Percentiles rank a stretch among this genome's conserved stretches.
Conservation (phyloP, 2,329 filamentous ascomycete species). For the Kalaharituber pfeilii region DNA sequence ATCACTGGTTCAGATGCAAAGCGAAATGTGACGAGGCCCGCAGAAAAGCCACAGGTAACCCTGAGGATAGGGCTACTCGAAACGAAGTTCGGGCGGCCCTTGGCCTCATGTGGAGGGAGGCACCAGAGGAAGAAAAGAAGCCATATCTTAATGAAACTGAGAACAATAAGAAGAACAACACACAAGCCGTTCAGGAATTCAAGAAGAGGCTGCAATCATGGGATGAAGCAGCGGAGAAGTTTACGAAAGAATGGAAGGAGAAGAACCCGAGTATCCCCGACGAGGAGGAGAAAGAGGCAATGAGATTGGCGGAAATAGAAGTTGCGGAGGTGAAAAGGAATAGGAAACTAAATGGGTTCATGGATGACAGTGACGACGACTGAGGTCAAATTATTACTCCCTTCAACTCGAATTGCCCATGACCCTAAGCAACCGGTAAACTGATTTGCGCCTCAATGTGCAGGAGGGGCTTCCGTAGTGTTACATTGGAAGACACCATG, state of each 20-base stretch:
- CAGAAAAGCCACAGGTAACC: conserved; percentile 44
- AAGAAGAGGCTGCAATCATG: conserved; percentile 48
- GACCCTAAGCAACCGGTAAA: no score
- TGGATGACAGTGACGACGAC: conserved; percentile 27
- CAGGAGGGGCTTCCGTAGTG: no score
- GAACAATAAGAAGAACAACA: conserved; percentile 49
- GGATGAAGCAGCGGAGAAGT: conserved; percentile 47
- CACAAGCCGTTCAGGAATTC: conserved; percentile 40
- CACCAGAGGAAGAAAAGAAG: conserved; percentile 48
- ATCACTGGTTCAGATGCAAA: conserved; percentile 45
- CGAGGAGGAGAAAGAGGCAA: conserved; percentile 22
- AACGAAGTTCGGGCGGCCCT: conserved; percentile 69
- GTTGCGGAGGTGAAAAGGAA: conserved; percentile 24
- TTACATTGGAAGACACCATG: no score
- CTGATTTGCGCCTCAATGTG: no score
- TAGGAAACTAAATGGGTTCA: conserved; percentile 28
- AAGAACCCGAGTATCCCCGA: conserved; percentile 34
- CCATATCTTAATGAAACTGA: conserved; percentile 64
- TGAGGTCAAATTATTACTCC: conserved; percentile 8
- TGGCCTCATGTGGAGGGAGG: conserved; percentile 79
- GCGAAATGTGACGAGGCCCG: conserved; percentile 53
- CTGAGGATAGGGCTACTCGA: conserved; percentile 47
- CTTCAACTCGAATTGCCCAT: no score
- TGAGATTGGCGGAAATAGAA: conserved; percentile 8
- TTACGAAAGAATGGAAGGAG: conserved; percentile 36